Evolutionary conservation across 176 grass and related monocot genomes (phyloP), one percentile per base, ranked within the genome.

Genomic region (Canna indica): DNA sequence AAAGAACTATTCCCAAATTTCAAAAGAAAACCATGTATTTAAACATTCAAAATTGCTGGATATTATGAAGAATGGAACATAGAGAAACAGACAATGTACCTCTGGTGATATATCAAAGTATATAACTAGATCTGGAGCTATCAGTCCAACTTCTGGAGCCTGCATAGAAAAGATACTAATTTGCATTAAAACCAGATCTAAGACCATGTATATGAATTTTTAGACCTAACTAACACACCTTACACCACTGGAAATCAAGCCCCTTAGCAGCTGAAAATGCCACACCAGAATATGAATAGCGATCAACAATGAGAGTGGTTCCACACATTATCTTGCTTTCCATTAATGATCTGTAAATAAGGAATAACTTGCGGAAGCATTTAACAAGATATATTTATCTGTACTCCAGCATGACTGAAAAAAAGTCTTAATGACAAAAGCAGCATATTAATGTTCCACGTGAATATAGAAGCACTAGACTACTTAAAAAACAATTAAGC

Each of bases 121-220:
- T 77, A 96, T 46, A 38, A 91, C 93, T 74, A 96, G 77, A 83
- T 96, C 93, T 60, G 93, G 88, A 74, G 88, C 88, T 87, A 91
- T 38, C 69, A 96, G 72, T 58, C 88, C 86, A 76, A 75, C 81
- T 71, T 96, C 93, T 42, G 89, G 89, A 79, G 89, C 84, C 94
- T 97, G 72, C 41, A 82, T 53, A 18, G 25, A 66, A 25, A 54
- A 13, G 67, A 24, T 3, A 64, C 28, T 65, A 73, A 66, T 17
- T 67, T 34, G 70, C 16, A 83, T 27, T 3, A 13, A 41, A 75
- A 66, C 5, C 38, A 47, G 44, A 26, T 7, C 38, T 16, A 1
- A 35, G 12, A 28, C 29, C 10, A 34, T 16, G 33, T 17, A 17
- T 7, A 0, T 3, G 38, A 39, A 57, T 67, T 34, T 8, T 67